These are phyloP conservation scores for Melampsora larici-populina DNA, from an alignment of 1,284 basidiomycete genomes.

Conservation along the genomic window DNA sequence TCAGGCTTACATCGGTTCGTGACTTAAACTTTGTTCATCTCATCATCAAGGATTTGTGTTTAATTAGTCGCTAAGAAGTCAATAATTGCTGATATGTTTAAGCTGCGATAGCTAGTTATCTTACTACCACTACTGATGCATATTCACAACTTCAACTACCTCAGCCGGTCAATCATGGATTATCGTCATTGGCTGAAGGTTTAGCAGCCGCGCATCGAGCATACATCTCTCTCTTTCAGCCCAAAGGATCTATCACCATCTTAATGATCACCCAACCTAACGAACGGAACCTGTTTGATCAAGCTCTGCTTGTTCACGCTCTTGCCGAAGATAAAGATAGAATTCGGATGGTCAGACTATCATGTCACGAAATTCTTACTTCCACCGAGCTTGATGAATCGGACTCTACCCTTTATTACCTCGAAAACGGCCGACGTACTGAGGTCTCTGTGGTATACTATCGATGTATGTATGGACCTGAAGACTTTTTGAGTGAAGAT, in stretches of 20 bases:
- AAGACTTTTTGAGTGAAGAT: constrained; percentile 65
- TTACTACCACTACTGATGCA: not conserved
- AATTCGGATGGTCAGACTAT: constrained; percentile 20
- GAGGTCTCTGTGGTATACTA: constrained; percentile 84
- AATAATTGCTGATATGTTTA: too few relatives aligned
- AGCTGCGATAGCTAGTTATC: constrained; percentile 11
- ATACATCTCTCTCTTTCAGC: not conserved
- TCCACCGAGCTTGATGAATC: not conserved
- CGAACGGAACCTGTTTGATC: constrained; percentile 96
- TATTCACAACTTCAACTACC: constrained; percentile 19
- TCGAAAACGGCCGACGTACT: constrained; percentile 48
- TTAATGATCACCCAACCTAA: constrained; percentile 83
- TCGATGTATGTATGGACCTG: constrained; percentile 79
- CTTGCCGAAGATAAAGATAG: constrained; percentile 66
- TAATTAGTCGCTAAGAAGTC: not conserved
- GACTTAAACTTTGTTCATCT: not conserved
- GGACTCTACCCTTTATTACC: constrained; percentile 13
- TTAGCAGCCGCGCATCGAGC: constrained; percentile 15
- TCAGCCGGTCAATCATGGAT: constrained; percentile 1
- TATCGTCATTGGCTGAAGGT: constrained; percentile 14
- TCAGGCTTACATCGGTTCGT: constrained; percentile 73
- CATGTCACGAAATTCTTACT: not conserved
- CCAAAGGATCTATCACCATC: constrained; percentile 55
- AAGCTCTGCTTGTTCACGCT: constrained; percentile 81
- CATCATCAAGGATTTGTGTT: not conserved